Percentiles rank a stretch among this genome's conserved stretches.
Evolutionary conservation across 176 grass and related monocot species (phyloP).

Genomic region (Oryza longistaminata): DNA sequence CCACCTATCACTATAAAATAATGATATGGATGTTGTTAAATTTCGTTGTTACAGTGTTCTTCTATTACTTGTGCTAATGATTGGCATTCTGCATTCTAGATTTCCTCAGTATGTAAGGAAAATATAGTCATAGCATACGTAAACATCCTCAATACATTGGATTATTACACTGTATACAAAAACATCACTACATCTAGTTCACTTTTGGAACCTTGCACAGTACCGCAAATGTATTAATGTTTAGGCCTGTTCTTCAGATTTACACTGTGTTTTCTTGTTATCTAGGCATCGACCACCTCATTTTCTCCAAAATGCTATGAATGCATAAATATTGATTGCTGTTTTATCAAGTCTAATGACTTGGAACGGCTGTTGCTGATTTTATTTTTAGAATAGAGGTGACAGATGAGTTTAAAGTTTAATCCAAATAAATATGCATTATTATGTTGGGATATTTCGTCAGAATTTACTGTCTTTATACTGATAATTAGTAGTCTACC

Average conservation of each 20-base stretch:
- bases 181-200: conserved; percentile 7
- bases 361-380: not conserved
- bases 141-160: not conserved
- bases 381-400: conserved; percentile 7
- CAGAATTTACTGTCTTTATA: not conserved
- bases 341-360: not conserved
- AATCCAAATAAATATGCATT: not conserved
- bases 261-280: not conserved
- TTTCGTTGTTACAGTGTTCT: conserved; percentile 13
- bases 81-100: not conserved
- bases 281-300: not conserved
- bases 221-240: not conserved
- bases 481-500: not conserved
- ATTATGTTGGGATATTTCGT: not conserved
- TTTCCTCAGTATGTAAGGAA: not conserved
- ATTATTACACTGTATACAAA: conserved; percentile 25
- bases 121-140: not conserved
- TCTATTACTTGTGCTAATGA: not conserved
- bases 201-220: not conserved
- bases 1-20: not conserved
- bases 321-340: conserved; percentile 6
- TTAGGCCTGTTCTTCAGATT: conserved; percentile 4
- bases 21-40: not conserved
- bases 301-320: conserved; percentile 8
- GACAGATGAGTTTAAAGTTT: not conserved